phyloP scores from a whole-genome alignment of 176 grass and related monocot species.

The Oryza officinalis region DNA sequence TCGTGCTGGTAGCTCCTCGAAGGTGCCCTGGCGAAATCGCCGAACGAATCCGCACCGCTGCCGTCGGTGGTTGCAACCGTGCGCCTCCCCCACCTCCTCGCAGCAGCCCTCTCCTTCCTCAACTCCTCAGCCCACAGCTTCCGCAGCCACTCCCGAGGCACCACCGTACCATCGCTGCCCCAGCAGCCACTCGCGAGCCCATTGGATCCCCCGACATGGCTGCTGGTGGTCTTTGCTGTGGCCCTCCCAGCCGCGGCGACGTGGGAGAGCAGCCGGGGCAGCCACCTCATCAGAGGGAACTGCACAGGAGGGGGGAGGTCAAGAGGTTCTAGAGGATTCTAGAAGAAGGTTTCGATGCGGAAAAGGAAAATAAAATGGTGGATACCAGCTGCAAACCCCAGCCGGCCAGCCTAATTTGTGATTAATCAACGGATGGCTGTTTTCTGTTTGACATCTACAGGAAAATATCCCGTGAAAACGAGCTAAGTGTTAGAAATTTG shows the following conservation, averaged over 20 bases:
- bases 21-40: slow-evolving; percentile 15
- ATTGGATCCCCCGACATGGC: slow-evolving; percentile 30
- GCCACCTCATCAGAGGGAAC: slow-evolving; percentile 34
- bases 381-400: no score
- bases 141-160: slow-evolving; percentile 50
- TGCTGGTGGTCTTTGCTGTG: background rate
- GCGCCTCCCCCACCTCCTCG: slow-evolving; percentile 2
- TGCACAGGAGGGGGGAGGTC: background rate
- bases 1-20: slow-evolving; percentile 29
- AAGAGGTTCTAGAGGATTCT: slow-evolving; percentile 28
- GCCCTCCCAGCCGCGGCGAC: slow-evolving; percentile 26
- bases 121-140: slow-evolving; percentile 53
- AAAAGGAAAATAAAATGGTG: no score
- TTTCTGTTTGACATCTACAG: no score
- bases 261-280: slow-evolving; percentile 35
- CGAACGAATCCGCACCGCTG: background rate
- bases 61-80: background rate
- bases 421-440: no score
- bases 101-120: slow-evolving; percentile 34
- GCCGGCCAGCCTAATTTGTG: no score
- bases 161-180: background rate
- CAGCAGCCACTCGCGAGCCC: slow-evolving; percentile 36
- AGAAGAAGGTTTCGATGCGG: slow-evolving; percentile 12
- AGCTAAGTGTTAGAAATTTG: no score
- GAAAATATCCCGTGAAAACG: no score